phyloP scores from a whole-genome alignment of 805 yeast genomes.

The Zygotorulaspora danielsina region DNA sequence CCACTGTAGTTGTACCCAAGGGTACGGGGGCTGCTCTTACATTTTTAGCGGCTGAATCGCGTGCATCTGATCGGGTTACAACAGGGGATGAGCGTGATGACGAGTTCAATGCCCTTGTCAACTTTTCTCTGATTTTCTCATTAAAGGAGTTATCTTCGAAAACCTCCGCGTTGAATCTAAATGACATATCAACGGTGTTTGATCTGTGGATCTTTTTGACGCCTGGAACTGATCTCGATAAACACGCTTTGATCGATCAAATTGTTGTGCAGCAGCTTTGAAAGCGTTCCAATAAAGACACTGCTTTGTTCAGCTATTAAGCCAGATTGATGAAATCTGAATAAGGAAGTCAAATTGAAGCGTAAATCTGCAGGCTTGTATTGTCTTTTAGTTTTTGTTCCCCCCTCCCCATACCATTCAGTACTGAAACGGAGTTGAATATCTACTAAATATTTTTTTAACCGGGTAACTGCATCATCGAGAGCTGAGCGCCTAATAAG shows the following conservation, averaged over 20 bases:
- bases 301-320: no score
- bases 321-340: no score
- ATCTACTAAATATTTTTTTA: background rate
- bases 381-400: no score
- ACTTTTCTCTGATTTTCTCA: conserved; percentile 27
- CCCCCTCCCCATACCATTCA: no score
- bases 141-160: conserved; percentile 33
- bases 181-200: conserved; percentile 26
- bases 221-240: no score
- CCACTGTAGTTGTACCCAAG: background rate
- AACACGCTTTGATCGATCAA: no score
- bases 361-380: no score
- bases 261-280: no score
- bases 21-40: background rate
- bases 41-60: background rate
- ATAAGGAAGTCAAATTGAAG: no score
- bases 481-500: conserved; percentile 1
- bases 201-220: conserved; percentile 1
- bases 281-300: no score
- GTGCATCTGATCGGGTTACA: conserved; percentile 2
- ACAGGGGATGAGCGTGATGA: conserved; percentile 10
- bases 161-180: conserved; percentile 28
- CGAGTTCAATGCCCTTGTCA: conserved; percentile 28
- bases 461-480: conserved; percentile 1
- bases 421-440: background rate